Evolutionary conservation across 2,329 filamentous ascomycete species (phyloP).

Genomic region (Ceratocystis eucalypticola): DNA sequence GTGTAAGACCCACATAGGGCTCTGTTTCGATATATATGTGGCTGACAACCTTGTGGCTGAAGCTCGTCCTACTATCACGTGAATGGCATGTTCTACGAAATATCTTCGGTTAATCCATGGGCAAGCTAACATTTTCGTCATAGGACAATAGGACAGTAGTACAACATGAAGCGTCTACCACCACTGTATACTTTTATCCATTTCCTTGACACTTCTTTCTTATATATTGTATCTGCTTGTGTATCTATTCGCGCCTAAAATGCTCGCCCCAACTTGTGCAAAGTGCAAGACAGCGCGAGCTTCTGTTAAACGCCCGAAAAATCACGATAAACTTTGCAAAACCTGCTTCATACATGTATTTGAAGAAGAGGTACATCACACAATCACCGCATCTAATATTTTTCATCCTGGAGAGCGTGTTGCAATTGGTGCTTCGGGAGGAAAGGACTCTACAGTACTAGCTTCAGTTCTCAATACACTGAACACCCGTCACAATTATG

Average conservation of each 20-base stretch:
- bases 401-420: constrained; percentile 75
- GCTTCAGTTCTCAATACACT: constrained; percentile 89
- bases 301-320: constrained; percentile 86
- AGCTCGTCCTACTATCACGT: not conserved
- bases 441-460: constrained; percentile 93
- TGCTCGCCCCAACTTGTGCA: constrained; percentile 67
- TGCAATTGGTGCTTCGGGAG: constrained; percentile 90
- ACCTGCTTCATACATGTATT: constrained; percentile 77
- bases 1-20: constrained; percentile 7
- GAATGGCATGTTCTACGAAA: not conserved
- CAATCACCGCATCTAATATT: constrained; percentile 66
- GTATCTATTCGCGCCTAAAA: constrained; percentile 27
- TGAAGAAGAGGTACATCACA: constrained; percentile 87
- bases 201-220: not conserved
- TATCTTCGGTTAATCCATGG: too few relatives aligned
- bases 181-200: not conserved
- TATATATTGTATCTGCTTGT: not conserved
- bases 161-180: too few relatives aligned
- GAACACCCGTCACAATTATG: constrained; percentile 80
- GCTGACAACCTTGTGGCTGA: not conserved
- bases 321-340: constrained; percentile 85
- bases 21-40: not conserved
- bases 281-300: constrained; percentile 65
- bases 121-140: too few relatives aligned
- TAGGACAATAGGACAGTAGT: too few relatives aligned